A percentile compares a stretch with the other conserved stretches of the same genome.
These are phyloP conservation scores for Thymus quinquecostatus DNA, from an alignment of 257 asterid species.

Conservation along the genomic window DNA sequence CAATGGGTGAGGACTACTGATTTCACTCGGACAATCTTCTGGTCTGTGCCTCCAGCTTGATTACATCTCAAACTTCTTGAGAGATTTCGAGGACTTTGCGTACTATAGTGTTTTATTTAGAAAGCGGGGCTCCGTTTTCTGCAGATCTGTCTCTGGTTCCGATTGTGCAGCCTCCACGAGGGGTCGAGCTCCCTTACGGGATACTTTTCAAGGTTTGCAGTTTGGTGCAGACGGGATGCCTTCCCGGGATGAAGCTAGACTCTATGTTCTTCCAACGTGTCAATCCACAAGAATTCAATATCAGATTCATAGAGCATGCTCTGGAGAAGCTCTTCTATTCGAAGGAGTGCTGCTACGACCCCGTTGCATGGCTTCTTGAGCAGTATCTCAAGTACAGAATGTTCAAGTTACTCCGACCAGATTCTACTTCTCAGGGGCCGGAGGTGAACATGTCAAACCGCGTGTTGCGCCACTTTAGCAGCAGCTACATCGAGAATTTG, in stretches of 20 bases:
- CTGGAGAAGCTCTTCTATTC: slow-evolving; percentile 57
- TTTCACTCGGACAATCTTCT: slow-evolving; percentile 86
- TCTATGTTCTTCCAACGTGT: slow-evolving; percentile 50
- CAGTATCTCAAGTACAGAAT: slow-evolving; percentile 52
- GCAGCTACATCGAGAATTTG: slow-evolving; percentile 59
- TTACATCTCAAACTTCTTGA: slow-evolving; percentile 46
- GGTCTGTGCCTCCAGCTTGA: slow-evolving; percentile 77
- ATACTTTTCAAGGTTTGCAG: slow-evolving; percentile 65
- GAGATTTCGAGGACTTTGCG: slow-evolving; percentile 48
- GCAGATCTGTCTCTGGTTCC: slow-evolving; percentile 61
- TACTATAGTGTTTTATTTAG: slow-evolving; percentile 58
- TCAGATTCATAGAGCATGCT: slow-evolving; percentile 63
- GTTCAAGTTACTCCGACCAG: slow-evolving; percentile 80
- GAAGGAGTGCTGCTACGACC: slow-evolving; percentile 89
- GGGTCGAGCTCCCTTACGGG: slow-evolving; percentile 52
- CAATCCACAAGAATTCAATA: slow-evolving; percentile 45
- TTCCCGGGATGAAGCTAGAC: slow-evolving; percentile 73
- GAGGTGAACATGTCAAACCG: slow-evolving; percentile 85
- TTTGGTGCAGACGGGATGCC: slow-evolving; percentile 81
- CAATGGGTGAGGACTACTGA: slow-evolving; percentile 93
- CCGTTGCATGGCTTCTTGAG: slow-evolving; percentile 61
- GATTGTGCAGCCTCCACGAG: slow-evolving; percentile 57
- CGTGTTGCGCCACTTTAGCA: slow-evolving; percentile 60
- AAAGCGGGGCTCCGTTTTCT: slow-evolving; percentile 49
- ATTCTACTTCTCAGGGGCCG: slow-evolving; percentile 86